A percentile compares a stretch with the other conserved stretches of the same genome.
These are phyloP conservation scores for Glebionis coronaria DNA, from an alignment of 129 eudicot species.

Conservation along the genomic window DNA sequence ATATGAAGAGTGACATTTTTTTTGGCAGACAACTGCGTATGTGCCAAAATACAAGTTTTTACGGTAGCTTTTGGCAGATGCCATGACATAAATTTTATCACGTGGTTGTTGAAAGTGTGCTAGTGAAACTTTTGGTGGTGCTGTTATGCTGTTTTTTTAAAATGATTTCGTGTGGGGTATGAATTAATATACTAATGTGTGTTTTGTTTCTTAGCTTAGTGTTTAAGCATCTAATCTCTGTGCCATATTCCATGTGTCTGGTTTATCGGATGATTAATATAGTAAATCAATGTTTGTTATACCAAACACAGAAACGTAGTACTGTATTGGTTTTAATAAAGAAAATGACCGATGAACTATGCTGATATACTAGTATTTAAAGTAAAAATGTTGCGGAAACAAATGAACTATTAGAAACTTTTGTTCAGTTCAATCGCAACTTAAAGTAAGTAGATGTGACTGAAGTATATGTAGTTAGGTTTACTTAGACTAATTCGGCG, in stretches of 20 bases:
- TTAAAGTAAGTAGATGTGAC: too few relatives aligned
- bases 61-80: background rate
- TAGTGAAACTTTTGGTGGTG: background rate
- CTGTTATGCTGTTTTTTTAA: constrained; percentile 10
- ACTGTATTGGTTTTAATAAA: background rate
- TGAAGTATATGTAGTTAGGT: background rate
- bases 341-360: background rate
- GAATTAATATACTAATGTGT: background rate
- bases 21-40: too few relatives aligned
- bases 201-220: constrained; percentile 17
- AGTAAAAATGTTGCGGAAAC: background rate
- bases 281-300: background rate
- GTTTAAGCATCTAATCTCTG: constrained; percentile 36
- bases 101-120: constrained; percentile 5
- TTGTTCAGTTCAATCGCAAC: background rate
- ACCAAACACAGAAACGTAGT: background rate
- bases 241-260: constrained; percentile 25
- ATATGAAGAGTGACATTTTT: too few relatives aligned
- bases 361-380: background rate
- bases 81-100: background rate
- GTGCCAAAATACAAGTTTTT: constrained; percentile 1
- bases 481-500: background rate
- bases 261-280: background rate
- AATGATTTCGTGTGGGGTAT: constrained; percentile 22
- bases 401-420: background rate